These are phyloP conservation scores for Exophiala xenobiotica DNA, from an alignment of 2,329 filamentous ascomycete genomes.

Conservation along the genomic window DNA sequence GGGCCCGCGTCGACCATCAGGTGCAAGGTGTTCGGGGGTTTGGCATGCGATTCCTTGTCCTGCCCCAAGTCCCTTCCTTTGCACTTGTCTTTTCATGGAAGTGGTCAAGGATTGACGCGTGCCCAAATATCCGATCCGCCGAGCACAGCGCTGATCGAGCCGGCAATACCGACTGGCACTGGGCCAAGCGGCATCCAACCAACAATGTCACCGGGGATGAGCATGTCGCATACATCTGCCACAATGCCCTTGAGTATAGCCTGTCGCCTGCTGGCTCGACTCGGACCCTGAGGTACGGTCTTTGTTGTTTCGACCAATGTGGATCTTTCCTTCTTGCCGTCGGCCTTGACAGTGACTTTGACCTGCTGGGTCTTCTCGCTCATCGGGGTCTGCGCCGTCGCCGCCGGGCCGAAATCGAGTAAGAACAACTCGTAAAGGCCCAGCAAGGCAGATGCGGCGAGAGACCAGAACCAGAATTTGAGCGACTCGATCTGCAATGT, in stretches of 20 bases:
- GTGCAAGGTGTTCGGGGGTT: too few relatives aligned
- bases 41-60: too few relatives aligned
- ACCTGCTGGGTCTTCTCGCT: neutral
- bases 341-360: neutral
- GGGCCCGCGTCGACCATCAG: too few relatives aligned
- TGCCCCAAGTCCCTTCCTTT: neutral
- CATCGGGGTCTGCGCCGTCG: neutral
- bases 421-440: constrained; percentile 43
- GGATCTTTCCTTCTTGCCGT: neutral
- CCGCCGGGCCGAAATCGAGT: neutral
- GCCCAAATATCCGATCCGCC: constrained; percentile 43
- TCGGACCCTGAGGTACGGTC: neutral
- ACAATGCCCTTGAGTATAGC: constrained; percentile 47
- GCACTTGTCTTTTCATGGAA: neutral
- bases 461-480: constrained; percentile 67
- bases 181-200: constrained; percentile 59
- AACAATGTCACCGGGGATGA: constrained; percentile 60
- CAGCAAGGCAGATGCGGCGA: constrained; percentile 53
- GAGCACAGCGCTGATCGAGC: constrained; percentile 62
- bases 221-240: constrained; percentile 61
- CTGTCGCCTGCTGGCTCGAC: constrained; percentile 13
- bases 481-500: constrained; percentile 60
- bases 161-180: constrained; percentile 57
- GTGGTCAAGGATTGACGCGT: constrained; percentile 16
- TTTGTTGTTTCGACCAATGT: neutral